Percentiles rank a stretch among this genome's conserved stretches.
These are phyloP conservation scores for Syzygium grande DNA, from an alignment of 345 rosid species.

Conservation along the genomic window DNA sequence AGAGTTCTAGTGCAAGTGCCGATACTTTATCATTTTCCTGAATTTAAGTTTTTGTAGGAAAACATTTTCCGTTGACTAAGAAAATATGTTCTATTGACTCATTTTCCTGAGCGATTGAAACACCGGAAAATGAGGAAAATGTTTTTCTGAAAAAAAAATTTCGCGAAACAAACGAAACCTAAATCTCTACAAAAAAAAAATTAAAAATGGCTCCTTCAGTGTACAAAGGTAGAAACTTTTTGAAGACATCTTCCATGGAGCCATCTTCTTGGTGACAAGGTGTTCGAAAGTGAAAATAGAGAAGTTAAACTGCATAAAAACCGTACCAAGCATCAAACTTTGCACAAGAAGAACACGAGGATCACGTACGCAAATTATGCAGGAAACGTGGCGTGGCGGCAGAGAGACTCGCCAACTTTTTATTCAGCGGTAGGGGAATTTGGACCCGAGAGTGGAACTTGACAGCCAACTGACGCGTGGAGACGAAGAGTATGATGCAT, in stretches of 20 bases:
- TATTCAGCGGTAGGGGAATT: constrained; percentile 27
- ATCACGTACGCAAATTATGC: not conserved
- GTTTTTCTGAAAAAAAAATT: not conserved
- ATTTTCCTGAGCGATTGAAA: no score
- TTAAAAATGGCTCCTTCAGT: not conserved
- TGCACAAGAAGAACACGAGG: not conserved
- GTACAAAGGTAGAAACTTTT: not conserved
- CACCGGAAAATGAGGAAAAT: not conserved
- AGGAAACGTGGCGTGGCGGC: constrained; percentile 35
- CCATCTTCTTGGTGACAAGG: not conserved
- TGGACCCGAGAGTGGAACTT: constrained; percentile 35
- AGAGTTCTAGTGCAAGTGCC: no score
- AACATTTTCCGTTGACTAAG: no score
- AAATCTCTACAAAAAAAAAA: no score
- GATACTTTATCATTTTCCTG: no score
- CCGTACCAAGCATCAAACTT: not conserved
- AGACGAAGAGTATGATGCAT: constrained; percentile 23
- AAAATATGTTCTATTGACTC: no score
- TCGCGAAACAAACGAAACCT: no score
- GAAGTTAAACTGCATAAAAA: not conserved
- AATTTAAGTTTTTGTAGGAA: no score
- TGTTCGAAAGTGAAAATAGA: not conserved
- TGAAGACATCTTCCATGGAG: not conserved
- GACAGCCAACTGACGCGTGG: constrained; percentile 18
- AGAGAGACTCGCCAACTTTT: constrained; percentile 24